Percentiles rank a stretch among this genome's conserved stretches.
These are phyloP conservation scores for Lophiotrema nucula DNA, from an alignment of 495 filamentous ascomycete species.

Conservation along the genomic window DNA sequence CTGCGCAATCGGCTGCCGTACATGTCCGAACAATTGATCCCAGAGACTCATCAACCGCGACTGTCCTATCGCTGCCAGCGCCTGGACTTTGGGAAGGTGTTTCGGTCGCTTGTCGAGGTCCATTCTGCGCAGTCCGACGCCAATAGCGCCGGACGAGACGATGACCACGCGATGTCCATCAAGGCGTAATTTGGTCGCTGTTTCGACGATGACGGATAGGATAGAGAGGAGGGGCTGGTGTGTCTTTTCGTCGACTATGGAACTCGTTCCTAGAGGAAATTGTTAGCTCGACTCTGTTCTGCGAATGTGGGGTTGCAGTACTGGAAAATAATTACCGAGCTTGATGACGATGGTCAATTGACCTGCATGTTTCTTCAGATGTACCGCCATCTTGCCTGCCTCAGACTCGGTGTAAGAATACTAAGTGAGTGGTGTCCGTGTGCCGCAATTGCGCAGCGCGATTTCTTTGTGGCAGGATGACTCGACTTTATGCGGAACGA, in stretches of 20 bases:
- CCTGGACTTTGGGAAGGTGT: constrained; percentile 83
- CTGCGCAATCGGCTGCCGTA: constrained; percentile 87
- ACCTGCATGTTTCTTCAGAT: constrained; percentile 49
- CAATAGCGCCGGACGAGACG: constrained; percentile 95
- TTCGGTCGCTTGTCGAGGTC: constrained; percentile 86
- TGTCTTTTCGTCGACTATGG: constrained; percentile 95
- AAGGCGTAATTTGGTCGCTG: constrained; percentile 75
- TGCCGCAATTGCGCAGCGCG: too few species aligned
- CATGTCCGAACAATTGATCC: constrained; percentile 86
- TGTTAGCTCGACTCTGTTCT: constrained; percentile 10
- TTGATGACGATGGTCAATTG: constrained; percentile 86
- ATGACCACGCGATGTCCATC: constrained; percentile 94
- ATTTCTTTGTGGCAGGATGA: constrained; percentile 17
- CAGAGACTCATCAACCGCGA: constrained; percentile 93
- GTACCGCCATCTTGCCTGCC: constrained; percentile 44
- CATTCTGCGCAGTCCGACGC: constrained; percentile 85
- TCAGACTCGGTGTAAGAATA: too few species aligned
- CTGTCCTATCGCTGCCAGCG: constrained; percentile 93
- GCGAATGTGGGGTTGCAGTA: constrained; percentile 12
- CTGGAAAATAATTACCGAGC: constrained; percentile 59
- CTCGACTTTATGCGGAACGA: background rate
- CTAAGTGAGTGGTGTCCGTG: too few species aligned
- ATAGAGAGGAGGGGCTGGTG: constrained; percentile 94
- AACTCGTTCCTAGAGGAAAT: constrained; percentile 74
- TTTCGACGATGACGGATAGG: constrained; percentile 86